Base-by-base conservation (phyloP, 2,329 filamentous ascomycete genomes). In the Chrysosporium queenslandicum region DNA sequence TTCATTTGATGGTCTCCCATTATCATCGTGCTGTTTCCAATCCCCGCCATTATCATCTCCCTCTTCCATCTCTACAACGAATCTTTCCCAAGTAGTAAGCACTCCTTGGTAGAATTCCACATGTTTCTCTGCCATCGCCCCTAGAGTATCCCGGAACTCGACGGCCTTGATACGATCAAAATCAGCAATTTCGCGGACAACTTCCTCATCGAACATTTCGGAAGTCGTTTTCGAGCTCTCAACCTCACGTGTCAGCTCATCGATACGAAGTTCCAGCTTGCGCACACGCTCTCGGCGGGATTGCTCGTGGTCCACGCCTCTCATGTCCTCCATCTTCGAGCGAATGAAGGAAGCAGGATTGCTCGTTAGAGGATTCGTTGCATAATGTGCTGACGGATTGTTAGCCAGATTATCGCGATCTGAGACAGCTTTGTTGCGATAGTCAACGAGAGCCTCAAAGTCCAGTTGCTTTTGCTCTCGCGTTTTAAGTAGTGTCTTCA, bases 391-490 rank as follows among this genome's bases (percentile, higher is more conserved):
- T 42, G 72, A 70, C 37, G 78, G 77, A 56, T 84, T 81, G 9
- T 82, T 81, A 36, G 81, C 79, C 2, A 95, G 80, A 14, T 79
- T 76, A 69, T 98, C 92, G 45, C 90, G 85, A 68, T 98, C 92
- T 2, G 82, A 74, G 2, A 87, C 88, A 0, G 87, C 88, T 67
- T 94, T 95, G 71, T 87, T 87, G 50, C 96, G 85, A 68, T 97
- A 97, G 66, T 97, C 91, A 25, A 89, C 94, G 30, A 98, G 77
- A 58, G 88, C 90, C 71, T 98, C 92, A 64, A 91, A 95, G 72
- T 98, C 92, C 53, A 98, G 84, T 68, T 98, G 92, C 67, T 98
- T 98, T 72, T 94, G 89, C 72, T 98, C 92, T 32, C 92, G 84
- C 1, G 87, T 87, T 68, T 94, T 94, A 58, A 98, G 81, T 4